phyloP scores from a whole-genome alignment of 169 alveolate species.

The Eimeria maxima region DNA sequence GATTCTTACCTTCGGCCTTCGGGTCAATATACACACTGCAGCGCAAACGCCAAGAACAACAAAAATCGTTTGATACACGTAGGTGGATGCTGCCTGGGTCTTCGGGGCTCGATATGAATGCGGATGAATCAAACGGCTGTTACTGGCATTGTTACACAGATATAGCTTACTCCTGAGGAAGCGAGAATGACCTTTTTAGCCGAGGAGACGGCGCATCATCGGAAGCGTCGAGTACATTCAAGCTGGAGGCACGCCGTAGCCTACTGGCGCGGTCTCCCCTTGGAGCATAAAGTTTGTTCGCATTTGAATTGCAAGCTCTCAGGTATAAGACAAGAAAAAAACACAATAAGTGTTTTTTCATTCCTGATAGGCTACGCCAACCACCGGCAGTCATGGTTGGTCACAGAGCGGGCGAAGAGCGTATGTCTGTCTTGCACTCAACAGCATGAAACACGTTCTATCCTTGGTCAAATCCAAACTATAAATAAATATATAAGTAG shows the following conservation, averaged over 20 bases:
- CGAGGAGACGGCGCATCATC: background rate
- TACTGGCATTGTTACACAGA: background rate
- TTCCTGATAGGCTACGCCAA: background rate
- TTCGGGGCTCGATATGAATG: background rate
- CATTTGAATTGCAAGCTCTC: background rate
- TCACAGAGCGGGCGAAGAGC: background rate
- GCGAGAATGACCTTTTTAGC: background rate
- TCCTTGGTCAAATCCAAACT: background rate
- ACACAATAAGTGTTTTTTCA: background rate
- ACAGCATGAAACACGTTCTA: background rate
- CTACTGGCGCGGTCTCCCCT: background rate
- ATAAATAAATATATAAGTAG: background rate
- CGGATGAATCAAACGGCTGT: background rate
- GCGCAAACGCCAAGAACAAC: background rate
- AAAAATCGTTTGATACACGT: background rate
- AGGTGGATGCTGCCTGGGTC: background rate
- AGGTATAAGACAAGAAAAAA: background rate
- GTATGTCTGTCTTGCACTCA: background rate
- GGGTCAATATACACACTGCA: background rate
- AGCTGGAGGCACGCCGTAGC: background rate
- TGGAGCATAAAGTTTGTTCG: background rate
- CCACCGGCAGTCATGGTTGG: background rate
- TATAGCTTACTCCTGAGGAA: background rate
- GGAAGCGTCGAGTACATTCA: background rate
- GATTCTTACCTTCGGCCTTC: background rate